Evolutionary conservation across 768 basidiomycete genomes (phyloP), one percentile per base, ranked within the genome.

Genomic region (Xerocomellus amylosporus): DNA sequence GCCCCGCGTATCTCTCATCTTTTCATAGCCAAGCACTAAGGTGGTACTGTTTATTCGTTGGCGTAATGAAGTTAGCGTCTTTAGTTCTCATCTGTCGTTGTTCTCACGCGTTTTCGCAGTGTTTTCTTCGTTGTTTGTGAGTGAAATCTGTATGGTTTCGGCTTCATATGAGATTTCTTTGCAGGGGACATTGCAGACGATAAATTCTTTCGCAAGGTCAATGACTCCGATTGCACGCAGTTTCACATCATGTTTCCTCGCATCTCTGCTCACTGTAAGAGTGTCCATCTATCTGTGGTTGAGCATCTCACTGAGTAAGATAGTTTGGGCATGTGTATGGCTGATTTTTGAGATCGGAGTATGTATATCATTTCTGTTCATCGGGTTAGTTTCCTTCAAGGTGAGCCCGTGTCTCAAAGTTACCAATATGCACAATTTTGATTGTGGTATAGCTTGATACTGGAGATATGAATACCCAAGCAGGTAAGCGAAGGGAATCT

Each of bases 121-220:
- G 78, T 86, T 46, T 84, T 95, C 53, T 98, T 91, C 62, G 91
- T 92, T 42, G 80, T 97, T 51, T 96, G 93, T 90, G 60, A 66
- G 87, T 74, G 20, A 39, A 9, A 15, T 49, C 26, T 39, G 20
- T 38, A n/a, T n/a, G 34, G 38, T 44, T 10, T 17, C n/a, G 8
- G 8, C 37, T 26, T 45, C 22, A 14, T 33, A 42, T 44, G 39
- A 38, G 12, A 49, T 46, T 44, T 48, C 43, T 59, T 48, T 22
- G 54, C 63, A 93, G 90, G 90, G 94, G 94, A 98, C 66, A 87
- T 95, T 42, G 84, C 91, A 41, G 95, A 98, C 68, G 94, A 98
- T 66, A 81, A 90, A 52, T 92, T 95, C 74, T 97, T 95, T 73
- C 90, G 93, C 66, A 96, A 96, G 76, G 80, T 86, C 26, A 96